Evolutionary conservation across 495 filamentous ascomycete species (phyloP), one percentile per base, ranked within the genome.

Genomic region (Trichoderma parareesei): DNA sequence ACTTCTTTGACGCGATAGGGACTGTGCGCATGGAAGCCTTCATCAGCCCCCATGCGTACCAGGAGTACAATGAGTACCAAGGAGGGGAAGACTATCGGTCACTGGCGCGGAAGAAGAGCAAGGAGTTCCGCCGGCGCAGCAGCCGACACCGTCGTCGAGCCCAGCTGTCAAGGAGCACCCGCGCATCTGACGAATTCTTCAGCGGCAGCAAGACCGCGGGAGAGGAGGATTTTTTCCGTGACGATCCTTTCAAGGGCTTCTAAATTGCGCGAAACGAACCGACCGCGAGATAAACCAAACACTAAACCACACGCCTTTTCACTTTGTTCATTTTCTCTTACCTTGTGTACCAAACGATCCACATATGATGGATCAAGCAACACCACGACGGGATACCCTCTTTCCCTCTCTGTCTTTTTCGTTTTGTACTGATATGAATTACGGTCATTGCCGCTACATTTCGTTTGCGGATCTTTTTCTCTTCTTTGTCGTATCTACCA

Each of bases 11-110:
- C 48, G 87, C 89, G 0, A 88, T 96, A 38, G 94, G 94, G 16
- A 97, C 92, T 10, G 86, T 98, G 48, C 86, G 94, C 38, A 98
- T 98, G 94, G 94, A 98, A 74, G 94, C 94, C 0, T 98, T 98
- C 71, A 89, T 93, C 63, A 86, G 85, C 65, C 83, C 84, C 14
- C 72, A 84, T 14, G 73, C 75, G 8, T 75, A 79, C 55, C 69
- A 70, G 1, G 73, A 70, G 8, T 75, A 78, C 49, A 75, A 79
- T 5, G 80, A 81, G 27, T 75, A 77, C 48, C 75, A 75, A 41
- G 75, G 79, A 65, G 78, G 82, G 63, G 40, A 75, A 41, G 75
- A 82, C 60, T 74, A 76, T 64, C 74, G 75, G 37, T 68, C 72
- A 57, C 68, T 70, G 6, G 72, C 72, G 5, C 76, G 79, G 40